A percentile compares a stretch with the other conserved stretches of the same genome.
These are phyloP conservation scores for Phoenix dactylifera DNA, from an alignment of 176 grass and related monocot genomes.

Conservation along the genomic window DNA sequence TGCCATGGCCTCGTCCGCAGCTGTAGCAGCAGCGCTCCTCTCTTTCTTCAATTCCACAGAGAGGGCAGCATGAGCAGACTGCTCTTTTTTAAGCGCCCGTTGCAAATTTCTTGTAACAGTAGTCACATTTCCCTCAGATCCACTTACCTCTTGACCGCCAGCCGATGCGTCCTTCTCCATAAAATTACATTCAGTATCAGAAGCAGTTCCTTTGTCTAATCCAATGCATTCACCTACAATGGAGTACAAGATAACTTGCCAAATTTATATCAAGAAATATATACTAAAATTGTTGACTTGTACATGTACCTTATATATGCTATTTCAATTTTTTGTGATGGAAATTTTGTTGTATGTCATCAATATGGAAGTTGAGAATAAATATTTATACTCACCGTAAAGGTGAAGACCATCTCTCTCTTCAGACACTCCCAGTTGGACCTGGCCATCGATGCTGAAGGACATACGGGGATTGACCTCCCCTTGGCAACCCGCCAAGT, in stretches of 20 bases:
- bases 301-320: too few species aligned
- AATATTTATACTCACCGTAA: conserved; percentile 5
- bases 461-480: not conserved
- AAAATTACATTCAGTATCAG: not conserved
- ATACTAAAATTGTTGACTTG: not conserved
- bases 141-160: not conserved
- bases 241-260: not conserved
- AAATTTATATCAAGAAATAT: too few species aligned
- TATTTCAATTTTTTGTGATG: too few species aligned
- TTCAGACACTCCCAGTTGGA: not conserved
- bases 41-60: conserved; percentile 76
- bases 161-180: not conserved
- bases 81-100: conserved; percentile 30
- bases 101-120: conserved; percentile 9
- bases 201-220: not conserved
- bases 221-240: not conserved
- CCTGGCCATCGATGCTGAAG: not conserved
- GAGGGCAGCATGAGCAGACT: conserved; percentile 24
- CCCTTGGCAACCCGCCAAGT: not conserved
- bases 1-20: conserved; percentile 86
- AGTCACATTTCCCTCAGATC: not conserved
- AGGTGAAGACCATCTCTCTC: not conserved
- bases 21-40: conserved; percentile 59
- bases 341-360: not conserved
- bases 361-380: not conserved